phyloP scores from a whole-genome alignment of 1,284 basidiomycete species.

The Papiliotrema nemorosa region DNA sequence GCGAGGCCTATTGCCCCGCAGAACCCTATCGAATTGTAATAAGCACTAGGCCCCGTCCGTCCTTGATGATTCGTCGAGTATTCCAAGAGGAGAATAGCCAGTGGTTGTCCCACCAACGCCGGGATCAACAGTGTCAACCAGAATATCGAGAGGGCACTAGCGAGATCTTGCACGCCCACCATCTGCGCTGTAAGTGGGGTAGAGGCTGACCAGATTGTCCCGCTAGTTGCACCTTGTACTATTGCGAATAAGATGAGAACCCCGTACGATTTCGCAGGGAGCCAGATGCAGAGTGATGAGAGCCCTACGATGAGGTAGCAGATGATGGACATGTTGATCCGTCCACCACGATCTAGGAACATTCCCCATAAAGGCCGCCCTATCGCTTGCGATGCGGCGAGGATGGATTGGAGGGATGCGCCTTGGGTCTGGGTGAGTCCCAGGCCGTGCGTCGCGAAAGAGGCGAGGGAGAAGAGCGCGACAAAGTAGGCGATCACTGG shows the following conservation, averaged over 20 bases:
- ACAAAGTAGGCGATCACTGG: conserved; percentile 51
- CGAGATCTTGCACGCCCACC: conserved; percentile 49
- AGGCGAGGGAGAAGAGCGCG: conserved; percentile 50
- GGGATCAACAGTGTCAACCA: conserved; percentile 46
- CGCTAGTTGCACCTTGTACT: conserved; percentile 47
- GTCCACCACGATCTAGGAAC: conserved; percentile 46
- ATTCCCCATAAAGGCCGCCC: conserved; percentile 49
- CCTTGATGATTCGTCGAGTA: conserved; percentile 38
- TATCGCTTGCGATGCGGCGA: conserved; percentile 51
- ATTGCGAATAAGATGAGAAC: conserved; percentile 49
- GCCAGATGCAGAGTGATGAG: conserved; percentile 49
- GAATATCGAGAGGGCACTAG: conserved; percentile 47
- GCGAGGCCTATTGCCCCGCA: conserved; percentile 43
- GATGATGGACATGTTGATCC: conserved; percentile 48
- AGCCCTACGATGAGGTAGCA: conserved; percentile 48
- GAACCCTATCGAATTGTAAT: conserved; percentile 48
- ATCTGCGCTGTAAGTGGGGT: conserved; percentile 45
- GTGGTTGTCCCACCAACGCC: conserved; percentile 45
- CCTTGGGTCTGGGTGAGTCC: conserved; percentile 49
- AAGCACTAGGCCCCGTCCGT: conserved; percentile 36
- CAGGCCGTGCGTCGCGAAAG: conserved; percentile 49
- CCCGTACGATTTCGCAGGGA: conserved; percentile 45
- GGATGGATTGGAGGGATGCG: conserved; percentile 49
- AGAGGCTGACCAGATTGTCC: conserved; percentile 47
- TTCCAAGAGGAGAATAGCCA: conserved; percentile 47